Evolutionary conservation across 352 stramenopile species (phyloP), one percentile per base, ranked within the genome.

Genomic region (Globisporangium echinulatum): DNA sequence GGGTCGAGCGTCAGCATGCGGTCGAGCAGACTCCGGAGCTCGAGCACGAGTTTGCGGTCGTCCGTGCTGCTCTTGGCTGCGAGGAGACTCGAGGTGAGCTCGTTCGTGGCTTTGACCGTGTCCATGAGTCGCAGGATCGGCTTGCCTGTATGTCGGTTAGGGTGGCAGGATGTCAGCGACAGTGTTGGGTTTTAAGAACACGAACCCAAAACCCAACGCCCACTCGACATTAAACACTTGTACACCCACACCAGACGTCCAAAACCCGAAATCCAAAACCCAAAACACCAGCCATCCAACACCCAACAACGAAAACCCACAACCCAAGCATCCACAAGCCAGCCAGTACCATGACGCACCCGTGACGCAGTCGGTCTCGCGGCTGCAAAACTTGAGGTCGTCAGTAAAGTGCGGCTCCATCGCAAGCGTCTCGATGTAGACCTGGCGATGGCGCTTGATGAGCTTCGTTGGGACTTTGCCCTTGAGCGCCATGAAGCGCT

Each of bases 401-500:
- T 92, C 85, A 0, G 83, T 90, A 67, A 95, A 95, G 49, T 95
- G 85, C 15, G 85, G 85, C 57, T 95, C 85, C 77, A 88, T 92
- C 57, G 84, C 68, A 49, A 95, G 85, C 59, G 89, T 81, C 14
- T 93, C 85, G 9, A 92, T 70, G 56, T 91, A 93, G 11, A 75
- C 72, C 61, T 75, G 65, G 10, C 85, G 83, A 50, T 95, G 85
- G 38, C 82, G 88, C 67, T 89, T 88, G 59, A 95, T 87, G 49
- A 93, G 65, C 64, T 95, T 95, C 61, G 88, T 88, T 7, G 85
- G 82, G 25, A 92, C 72, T 57, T 92, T 92, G 19, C 85, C 83
- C 76, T 99, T 97, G 38, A 97, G 58, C 67, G 98, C 87, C 96
- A 99, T 98, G 67, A 99, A 98, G 10, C 94, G 67, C 68, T 92